A percentile compares a stretch with the other conserved stretches of the same genome.
Conservation (phyloP, 805 yeast species). For the Candida xyloterini region DNA sequence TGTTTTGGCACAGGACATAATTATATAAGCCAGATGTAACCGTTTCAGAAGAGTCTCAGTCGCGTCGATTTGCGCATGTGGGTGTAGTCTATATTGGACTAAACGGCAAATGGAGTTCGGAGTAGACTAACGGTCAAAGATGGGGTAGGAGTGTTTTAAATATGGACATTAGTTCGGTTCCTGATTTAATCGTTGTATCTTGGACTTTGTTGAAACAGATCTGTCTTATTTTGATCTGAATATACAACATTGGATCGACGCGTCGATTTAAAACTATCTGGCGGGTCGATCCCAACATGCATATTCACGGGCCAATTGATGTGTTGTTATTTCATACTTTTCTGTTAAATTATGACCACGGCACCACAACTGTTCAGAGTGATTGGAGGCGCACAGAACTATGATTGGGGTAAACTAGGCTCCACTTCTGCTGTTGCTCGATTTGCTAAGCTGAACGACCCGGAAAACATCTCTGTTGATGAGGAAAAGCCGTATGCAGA, state of each 20-base stretch:
- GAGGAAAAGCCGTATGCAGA: slow-evolving; percentile 91
- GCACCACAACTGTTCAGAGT: slow-evolving; percentile 29
- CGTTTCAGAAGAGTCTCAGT: background rate
- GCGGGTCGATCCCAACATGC: background rate
- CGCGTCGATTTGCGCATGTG: background rate
- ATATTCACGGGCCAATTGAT: slow-evolving; percentile 3
- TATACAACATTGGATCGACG: background rate
- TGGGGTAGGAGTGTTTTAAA: too few species aligned
- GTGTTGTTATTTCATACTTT: slow-evolving; percentile 8
- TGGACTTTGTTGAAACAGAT: too few species aligned
- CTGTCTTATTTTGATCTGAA: too few species aligned
- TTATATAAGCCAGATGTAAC: background rate
- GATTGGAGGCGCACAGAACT: slow-evolving; percentile 38
- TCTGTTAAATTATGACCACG: slow-evolving; percentile 6
- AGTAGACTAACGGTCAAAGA: too few species aligned
- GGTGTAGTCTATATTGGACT: background rate
- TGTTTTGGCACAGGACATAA: background rate
- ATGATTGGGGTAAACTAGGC: slow-evolving; percentile 67
- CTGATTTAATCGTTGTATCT: too few species aligned
- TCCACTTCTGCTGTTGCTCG: slow-evolving; percentile 83
- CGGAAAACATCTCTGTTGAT: slow-evolving; percentile 52
- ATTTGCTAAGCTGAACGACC: slow-evolving; percentile 71
- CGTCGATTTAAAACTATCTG: background rate
- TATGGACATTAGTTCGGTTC: too few species aligned
- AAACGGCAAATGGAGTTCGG: background rate